Base-by-base conservation (phyloP, 2,329 filamentous ascomycete species). In the Botryotinia convoluta region DNA sequence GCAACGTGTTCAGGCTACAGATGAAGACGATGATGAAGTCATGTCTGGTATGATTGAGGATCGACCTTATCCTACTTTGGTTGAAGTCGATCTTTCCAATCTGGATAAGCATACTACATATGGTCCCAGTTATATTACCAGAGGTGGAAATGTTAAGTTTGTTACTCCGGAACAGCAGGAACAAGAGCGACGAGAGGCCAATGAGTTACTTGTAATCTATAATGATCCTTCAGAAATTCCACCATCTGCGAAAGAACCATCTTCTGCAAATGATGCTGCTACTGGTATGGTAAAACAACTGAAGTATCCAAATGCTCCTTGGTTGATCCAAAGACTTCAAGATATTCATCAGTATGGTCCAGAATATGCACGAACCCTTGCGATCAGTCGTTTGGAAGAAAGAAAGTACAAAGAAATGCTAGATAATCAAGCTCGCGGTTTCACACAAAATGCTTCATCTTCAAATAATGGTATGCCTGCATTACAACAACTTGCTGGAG, bases 121-220 rank as follows among this genome's bases (percentile, higher is more conserved):
- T 16, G 82, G 86, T 4, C 82, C 64, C 84, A 87, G 83, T 54
- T 91, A 84, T 76, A 81, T 83, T 44, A 89, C 86, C 7, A 84
- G 88, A 62, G 88, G 88, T 22, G 89, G 90, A 39, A 79, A 82
- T 8, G 81, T 86, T 39, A 78, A 81, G 0, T 85, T 91, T 48
- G 81, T 83, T 29, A 90, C 89, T 0, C 83, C 86, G 0, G 87
- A 91, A 79, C 87, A 89, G 76, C 84, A 85, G 74, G 80, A 82
- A 37, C 90, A 90, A 79, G 83, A 84, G 10, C 85, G 87, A 64
- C 86, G 89, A 39, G 89, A 91, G 78, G 86, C 85, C 64, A 84
- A 84, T 18, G 88, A 90, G 77, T 83, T 91, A 48, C 89, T 91
- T 86, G 87, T 80, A 51, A 75, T 81, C 35, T 82, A 82, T 67